A percentile compares a stretch with the other conserved stretches of the same genome.
Evolutionary conservation across 1,139 yeast genomes (phyloP).

Genomic region (Meyerozyma smithsonii): DNA sequence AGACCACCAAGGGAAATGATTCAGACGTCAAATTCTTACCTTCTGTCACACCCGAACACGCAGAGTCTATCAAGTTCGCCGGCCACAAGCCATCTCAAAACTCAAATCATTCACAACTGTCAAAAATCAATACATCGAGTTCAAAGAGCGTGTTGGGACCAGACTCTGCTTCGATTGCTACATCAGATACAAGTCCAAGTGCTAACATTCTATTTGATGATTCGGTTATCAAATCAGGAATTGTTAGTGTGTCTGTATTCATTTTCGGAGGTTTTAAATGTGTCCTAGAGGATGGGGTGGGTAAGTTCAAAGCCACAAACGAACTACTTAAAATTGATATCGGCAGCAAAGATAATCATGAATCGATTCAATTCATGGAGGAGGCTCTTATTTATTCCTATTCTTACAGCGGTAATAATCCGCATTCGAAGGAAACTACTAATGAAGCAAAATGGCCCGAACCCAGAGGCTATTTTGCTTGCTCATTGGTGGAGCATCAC

Average conservation of each 20-base stretch:
- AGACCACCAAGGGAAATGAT: neutral
- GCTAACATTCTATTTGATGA: constrained; percentile 11
- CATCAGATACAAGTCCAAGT: constrained; percentile 3
- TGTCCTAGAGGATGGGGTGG: constrained; percentile 13
- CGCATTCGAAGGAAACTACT: constrained; percentile 1
- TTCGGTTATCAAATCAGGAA: constrained; percentile 14
- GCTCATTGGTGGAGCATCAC: constrained; percentile 23
- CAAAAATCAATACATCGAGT: neutral
- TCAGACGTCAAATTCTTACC: neutral
- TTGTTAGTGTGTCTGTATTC: constrained; percentile 24
- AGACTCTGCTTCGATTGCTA: neutral
- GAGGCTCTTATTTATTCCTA: constrained; percentile 9
- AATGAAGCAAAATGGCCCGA: constrained; percentile 25
- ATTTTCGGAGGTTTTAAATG: constrained; percentile 39
- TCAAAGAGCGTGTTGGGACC: neutral
- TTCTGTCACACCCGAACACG: neutral
- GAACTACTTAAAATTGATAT: constrained; percentile 37
- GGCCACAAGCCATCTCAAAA: neutral
- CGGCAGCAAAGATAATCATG: constrained; percentile 8
- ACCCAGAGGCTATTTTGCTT: constrained; percentile 42
- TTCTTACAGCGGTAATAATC: constrained; percentile 6
- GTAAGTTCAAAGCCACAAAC: constrained; percentile 27
- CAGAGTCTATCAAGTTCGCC: neutral
- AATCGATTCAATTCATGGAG: constrained; percentile 12
- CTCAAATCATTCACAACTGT: neutral